Evolutionary conservation across 768 basidiomycete genomes (phyloP).

Genomic region (Mycena haematopus): DNA sequence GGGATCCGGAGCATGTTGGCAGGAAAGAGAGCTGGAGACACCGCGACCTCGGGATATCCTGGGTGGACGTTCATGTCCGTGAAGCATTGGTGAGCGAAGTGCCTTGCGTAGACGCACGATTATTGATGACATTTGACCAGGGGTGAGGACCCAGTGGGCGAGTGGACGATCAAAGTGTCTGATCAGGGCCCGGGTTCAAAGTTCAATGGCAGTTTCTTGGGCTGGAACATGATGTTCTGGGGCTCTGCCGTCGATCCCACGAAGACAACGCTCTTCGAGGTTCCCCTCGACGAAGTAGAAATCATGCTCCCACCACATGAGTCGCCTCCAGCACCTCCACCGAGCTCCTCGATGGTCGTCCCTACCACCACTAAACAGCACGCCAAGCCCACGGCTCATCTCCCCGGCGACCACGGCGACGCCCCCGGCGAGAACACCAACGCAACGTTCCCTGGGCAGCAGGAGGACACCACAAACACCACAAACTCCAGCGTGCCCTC

Average conservation of each 20-base stretch:
- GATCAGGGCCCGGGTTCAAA: conserved; percentile 68
- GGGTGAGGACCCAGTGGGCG: conserved; percentile 91
- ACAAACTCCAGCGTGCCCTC: conserved; percentile 36
- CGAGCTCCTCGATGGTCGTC: conserved; percentile 40
- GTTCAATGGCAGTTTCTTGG: conserved; percentile 74
- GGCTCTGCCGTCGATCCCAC: conserved; percentile 82
- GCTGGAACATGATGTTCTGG: conserved; percentile 94
- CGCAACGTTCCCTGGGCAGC: conserved; percentile 64
- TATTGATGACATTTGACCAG: conserved; percentile 49
- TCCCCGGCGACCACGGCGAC: conserved; percentile 86
- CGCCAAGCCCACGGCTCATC: conserved; percentile 84
- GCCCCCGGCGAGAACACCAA: conserved; percentile 82
- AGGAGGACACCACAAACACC: conserved; percentile 19
- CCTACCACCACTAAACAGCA: conserved; percentile 63
- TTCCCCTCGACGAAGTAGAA: conserved; percentile 58
- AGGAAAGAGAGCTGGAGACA: conserved; percentile 70
- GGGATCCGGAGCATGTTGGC: conserved; percentile 88
- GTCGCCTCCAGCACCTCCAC: conserved; percentile 40
- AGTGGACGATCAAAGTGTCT: conserved; percentile 88
- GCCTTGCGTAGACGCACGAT: not conserved
- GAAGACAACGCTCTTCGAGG: conserved; percentile 65
- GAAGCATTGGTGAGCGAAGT: conserved; percentile 83
- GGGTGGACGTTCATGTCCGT: conserved; percentile 99
- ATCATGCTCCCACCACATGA: conserved; percentile 57
- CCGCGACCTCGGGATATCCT: conserved; percentile 71